A percentile compares a stretch with the other conserved stretches of the same genome.
These are phyloP conservation scores for Beauveria caledonica DNA, from an alignment of 2,329 filamentous ascomycete species.

Conservation along the genomic window DNA sequence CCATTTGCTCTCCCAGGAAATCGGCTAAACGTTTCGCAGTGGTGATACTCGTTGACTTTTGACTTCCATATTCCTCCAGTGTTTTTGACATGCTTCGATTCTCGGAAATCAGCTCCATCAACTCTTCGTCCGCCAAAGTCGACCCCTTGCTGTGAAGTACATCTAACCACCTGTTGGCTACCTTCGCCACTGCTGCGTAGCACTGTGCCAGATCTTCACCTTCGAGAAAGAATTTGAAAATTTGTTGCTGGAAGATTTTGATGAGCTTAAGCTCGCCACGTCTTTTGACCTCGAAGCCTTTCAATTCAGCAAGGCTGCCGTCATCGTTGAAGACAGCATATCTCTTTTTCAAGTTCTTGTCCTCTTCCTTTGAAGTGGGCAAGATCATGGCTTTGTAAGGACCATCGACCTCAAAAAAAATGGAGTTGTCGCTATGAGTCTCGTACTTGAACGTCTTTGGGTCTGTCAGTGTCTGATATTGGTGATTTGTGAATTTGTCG, in stretches of 20 bases:
- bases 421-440: conserved; percentile 96
- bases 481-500: conserved; percentile 89
- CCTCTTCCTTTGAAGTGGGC: conserved; percentile 95
- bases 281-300: conserved; percentile 96
- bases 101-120: conserved; percentile 99
- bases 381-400: conserved; percentile 97
- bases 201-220: conserved; percentile 81
- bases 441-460: conserved; percentile 78
- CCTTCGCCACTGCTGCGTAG: conserved; percentile 84
- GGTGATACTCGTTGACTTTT: conserved; percentile 99
- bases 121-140: conserved; percentile 88
- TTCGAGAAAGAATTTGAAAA: conserved; percentile 98
- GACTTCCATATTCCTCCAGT: conserved; percentile 85
- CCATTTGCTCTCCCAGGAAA: conserved; percentile 96
- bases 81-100: conserved; percentile 98
- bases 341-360: conserved; percentile 98
- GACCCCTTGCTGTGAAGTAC: conserved; percentile 82
- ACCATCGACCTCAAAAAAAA: conserved; percentile 98
- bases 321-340: conserved; percentile 99
- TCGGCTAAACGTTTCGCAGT: conserved; percentile 91
- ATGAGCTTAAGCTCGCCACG: conserved; percentile 97
- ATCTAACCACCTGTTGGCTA: conserved; percentile 94
- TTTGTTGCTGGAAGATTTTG: conserved; percentile 98
- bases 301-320: conserved; percentile 87
- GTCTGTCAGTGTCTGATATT: conserved; percentile 87